These are phyloP conservation scores for Pinus albicaulis DNA, from an alignment of 75 land plant species.

Conservation along the genomic window DNA sequence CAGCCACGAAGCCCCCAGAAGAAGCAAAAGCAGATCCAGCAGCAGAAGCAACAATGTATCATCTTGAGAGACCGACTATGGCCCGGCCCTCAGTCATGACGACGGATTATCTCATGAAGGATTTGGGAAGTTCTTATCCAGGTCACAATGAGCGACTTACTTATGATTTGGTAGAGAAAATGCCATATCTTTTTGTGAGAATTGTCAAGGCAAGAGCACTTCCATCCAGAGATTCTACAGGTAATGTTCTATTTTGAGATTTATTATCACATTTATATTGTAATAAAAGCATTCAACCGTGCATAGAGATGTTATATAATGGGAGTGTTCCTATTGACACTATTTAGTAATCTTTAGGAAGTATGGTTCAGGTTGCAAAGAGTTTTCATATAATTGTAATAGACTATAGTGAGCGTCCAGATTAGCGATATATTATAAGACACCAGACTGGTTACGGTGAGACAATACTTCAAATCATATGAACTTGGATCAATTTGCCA, in stretches of 20 bases:
- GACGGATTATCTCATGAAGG: slow-evolving; percentile 6
- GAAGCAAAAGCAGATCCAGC: neutral
- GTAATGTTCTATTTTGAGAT: neutral
- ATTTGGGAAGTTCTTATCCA: slow-evolving; percentile 9
- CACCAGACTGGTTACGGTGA: neutral
- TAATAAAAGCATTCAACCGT: neutral
- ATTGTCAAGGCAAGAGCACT: slow-evolving; percentile 56
- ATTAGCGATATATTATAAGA: neutral
- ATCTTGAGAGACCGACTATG: slow-evolving; percentile 4
- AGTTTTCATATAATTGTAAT: neutral
- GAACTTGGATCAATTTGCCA: neutral
- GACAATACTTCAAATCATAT: neutral
- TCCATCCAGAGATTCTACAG: slow-evolving; percentile 29
- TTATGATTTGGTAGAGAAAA: slow-evolving; percentile 85
- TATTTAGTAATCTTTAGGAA: neutral
- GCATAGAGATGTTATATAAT: neutral
- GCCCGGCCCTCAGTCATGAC: neutral
- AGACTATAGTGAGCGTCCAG: neutral
- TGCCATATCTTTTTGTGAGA: slow-evolving; percentile 75
- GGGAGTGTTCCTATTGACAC: neutral
- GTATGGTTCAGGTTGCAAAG: neutral
- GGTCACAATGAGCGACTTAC: slow-evolving; percentile 16
- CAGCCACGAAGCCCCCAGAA: slow-evolving; percentile 5
- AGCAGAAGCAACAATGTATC: slow-evolving; percentile 1
- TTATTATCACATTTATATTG: neutral